Percentiles rank a stretch among this genome's conserved stretches.
phyloP scores from a whole-genome alignment of 2,329 filamentous ascomycete species.

The Pestalotiopsis sp. region DNA sequence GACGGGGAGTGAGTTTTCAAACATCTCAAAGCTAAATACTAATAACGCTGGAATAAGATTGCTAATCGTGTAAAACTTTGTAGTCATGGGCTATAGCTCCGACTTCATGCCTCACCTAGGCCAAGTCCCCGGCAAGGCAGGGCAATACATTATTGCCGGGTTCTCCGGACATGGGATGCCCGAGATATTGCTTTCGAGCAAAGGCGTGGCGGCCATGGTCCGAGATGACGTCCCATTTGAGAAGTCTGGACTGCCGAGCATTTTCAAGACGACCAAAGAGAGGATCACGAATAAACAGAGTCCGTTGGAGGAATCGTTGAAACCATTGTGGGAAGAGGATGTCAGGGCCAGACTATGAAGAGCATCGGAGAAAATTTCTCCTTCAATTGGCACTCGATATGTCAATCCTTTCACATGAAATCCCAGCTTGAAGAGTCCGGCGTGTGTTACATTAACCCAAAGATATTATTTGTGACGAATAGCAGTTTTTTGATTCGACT shows the following conservation, averaged over 20 bases:
- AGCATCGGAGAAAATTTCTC: too few relatives aligned
- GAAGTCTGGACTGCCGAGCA: constrained; percentile 35
- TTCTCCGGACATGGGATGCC: constrained; percentile 55
- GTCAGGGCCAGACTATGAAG: not conserved
- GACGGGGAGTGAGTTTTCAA: not conserved
- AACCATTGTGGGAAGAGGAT: not conserved
- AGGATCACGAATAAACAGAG: constrained; percentile 24
- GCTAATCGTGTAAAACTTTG: not conserved
- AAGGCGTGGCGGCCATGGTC: constrained; percentile 42
- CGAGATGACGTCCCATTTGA: constrained; percentile 28
- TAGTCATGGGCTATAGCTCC: constrained; percentile 42
- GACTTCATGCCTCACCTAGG: constrained; percentile 47
- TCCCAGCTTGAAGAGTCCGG: too few relatives aligned
- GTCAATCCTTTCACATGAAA: too few relatives aligned
- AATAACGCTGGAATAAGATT: not conserved
- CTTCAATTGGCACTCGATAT: too few relatives aligned
- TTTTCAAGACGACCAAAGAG: constrained; percentile 34
- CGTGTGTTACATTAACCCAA: too few relatives aligned
- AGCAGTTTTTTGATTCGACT: too few relatives aligned
- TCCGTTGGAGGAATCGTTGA: not conserved
- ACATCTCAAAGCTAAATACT: not conserved
- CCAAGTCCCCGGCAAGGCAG: constrained; percentile 36
- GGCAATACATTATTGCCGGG: constrained; percentile 46
- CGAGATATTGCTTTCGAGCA: constrained; percentile 39
- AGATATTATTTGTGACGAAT: too few relatives aligned